Conservation (phyloP, 2,329 filamentous ascomycete genomes). For the Colletotrichum kahawae region DNA sequence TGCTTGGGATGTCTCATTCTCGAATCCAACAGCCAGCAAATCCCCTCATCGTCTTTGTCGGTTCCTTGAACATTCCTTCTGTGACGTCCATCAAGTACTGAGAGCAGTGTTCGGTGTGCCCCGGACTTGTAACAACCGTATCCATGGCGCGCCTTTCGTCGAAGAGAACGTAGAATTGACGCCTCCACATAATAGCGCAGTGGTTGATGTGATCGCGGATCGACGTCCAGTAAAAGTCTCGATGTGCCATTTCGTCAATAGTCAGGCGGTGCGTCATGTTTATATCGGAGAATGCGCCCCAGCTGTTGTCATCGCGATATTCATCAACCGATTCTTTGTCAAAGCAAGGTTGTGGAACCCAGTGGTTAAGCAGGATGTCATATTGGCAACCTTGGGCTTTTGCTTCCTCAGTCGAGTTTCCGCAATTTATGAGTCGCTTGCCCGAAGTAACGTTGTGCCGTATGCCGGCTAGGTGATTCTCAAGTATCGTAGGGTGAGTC, state of each 20-base stretch:
- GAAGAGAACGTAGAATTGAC: conserved; percentile 28
- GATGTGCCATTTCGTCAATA: conserved; percentile 26
- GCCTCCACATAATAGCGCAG: conserved; percentile 31
- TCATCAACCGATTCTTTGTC: conserved; percentile 28
- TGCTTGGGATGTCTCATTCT: neutral
- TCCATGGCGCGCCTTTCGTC: conserved; percentile 26
- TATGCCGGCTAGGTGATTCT: neutral
- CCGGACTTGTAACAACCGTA: conserved; percentile 25
- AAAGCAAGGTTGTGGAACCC: conserved; percentile 26
- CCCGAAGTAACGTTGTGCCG: conserved; percentile 25
- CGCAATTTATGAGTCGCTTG: conserved; percentile 23
- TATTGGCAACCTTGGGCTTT: conserved; percentile 25
- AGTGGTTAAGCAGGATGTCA: conserved; percentile 30
- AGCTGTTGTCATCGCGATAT: conserved; percentile 29
- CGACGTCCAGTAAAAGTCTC: conserved; percentile 27
- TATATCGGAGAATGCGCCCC: conserved; percentile 28
- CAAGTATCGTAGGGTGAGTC: neutral
- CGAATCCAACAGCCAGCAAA: conserved; percentile 19
- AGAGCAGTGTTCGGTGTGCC: conserved; percentile 32
- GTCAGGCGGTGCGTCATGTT: conserved; percentile 24
- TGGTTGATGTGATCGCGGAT: conserved; percentile 30
- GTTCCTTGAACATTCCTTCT: conserved; percentile 22
- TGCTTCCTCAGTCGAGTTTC: conserved; percentile 24
- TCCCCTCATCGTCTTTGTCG: conserved; percentile 21
- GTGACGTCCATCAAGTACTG: conserved; percentile 29